phyloP scores from a whole-genome alignment of 495 filamentous ascomycete genomes.

The Tuber brumale region DNA sequence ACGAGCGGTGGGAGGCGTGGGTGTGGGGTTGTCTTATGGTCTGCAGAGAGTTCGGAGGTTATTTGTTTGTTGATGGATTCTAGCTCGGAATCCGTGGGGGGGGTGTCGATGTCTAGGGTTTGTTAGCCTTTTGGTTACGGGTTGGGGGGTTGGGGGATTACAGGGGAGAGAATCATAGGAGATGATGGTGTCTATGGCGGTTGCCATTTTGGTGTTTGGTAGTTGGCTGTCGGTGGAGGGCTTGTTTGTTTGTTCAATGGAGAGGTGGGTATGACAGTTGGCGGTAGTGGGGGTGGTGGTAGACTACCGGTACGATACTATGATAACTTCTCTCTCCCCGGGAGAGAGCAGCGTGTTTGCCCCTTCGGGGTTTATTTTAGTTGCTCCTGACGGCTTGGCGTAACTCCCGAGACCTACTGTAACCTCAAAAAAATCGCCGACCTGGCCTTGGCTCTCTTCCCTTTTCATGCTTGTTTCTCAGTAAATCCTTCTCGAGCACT shows the following conservation, averaged over 20 bases:
- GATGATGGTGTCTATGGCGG: constrained; percentile 51
- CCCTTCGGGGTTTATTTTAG: neutral
- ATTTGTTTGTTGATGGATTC: constrained; percentile 59
- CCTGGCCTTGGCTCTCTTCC: constrained; percentile 5
- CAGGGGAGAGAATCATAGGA: constrained; percentile 81
- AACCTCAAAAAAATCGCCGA: neutral
- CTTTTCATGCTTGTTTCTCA: neutral
- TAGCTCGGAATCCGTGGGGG: constrained; percentile 56
- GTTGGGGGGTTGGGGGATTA: constrained; percentile 45
- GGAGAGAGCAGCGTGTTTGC: neutral
- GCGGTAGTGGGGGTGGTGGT: neutral
- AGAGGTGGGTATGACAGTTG: neutral
- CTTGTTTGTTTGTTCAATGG: neutral
- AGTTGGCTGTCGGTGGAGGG: neutral
- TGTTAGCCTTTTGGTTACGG: constrained; percentile 7
- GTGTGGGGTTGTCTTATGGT: constrained; percentile 44
- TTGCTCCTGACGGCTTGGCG: neutral
- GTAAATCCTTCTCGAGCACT: too few relatives aligned
- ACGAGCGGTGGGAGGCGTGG: constrained; percentile 45
- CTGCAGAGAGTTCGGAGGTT: constrained; percentile 54
- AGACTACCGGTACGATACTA: too few relatives aligned
- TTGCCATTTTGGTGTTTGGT: constrained; percentile 50
- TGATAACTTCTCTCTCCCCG: neutral
- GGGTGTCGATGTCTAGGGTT: constrained; percentile 61
- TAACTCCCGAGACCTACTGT: neutral